A percentile compares a stretch with the other conserved stretches of the same genome.
These are phyloP conservation scores for Fusarium humuli DNA, from an alignment of 2,329 filamentous ascomycete genomes.

Conservation along the genomic window DNA sequence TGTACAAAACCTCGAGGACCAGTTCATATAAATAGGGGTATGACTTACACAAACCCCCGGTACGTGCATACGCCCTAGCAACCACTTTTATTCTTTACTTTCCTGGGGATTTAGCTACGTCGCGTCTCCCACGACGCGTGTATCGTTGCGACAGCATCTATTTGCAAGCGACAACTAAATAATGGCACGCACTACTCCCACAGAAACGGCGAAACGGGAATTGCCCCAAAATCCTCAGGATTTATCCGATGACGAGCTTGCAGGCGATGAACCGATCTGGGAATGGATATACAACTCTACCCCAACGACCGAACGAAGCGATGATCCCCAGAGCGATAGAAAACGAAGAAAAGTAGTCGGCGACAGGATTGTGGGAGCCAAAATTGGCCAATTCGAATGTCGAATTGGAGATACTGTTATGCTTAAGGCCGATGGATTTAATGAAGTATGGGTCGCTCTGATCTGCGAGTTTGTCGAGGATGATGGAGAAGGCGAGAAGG, in stretches of 20 bases:
- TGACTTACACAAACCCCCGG: constrained; percentile 23
- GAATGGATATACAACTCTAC: constrained; percentile 76
- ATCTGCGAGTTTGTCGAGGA: constrained; percentile 84
- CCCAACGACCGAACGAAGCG: constrained; percentile 47
- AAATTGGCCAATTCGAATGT: constrained; percentile 84
- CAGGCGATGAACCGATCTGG: constrained; percentile 78
- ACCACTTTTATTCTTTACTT: constrained; percentile 32
- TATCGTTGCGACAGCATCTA: constrained; percentile 11
- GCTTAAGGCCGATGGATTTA: constrained; percentile 86
- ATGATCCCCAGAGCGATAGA: constrained; percentile 48
- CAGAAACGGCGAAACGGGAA: constrained; percentile 35
- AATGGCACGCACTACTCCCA: constrained; percentile 45
- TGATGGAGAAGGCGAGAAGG: constrained; percentile 74
- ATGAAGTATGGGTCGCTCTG: constrained; percentile 92
- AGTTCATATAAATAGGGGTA: not conserved
- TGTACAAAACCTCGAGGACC: not conserved
- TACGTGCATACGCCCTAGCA: constrained; percentile 43
- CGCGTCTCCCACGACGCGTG: constrained; percentile 51
- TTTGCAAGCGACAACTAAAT: constrained; percentile 22
- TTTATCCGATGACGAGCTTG: constrained; percentile 90
- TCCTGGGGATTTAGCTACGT: constrained; percentile 4
- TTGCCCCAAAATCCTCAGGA: constrained; percentile 52
- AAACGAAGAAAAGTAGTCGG: constrained; percentile 52
- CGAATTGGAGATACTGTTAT: constrained; percentile 84
- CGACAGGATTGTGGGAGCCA: constrained; percentile 79